Conservation (phyloP, 129 eudicot species). For the Helianthus annuus region DNA sequence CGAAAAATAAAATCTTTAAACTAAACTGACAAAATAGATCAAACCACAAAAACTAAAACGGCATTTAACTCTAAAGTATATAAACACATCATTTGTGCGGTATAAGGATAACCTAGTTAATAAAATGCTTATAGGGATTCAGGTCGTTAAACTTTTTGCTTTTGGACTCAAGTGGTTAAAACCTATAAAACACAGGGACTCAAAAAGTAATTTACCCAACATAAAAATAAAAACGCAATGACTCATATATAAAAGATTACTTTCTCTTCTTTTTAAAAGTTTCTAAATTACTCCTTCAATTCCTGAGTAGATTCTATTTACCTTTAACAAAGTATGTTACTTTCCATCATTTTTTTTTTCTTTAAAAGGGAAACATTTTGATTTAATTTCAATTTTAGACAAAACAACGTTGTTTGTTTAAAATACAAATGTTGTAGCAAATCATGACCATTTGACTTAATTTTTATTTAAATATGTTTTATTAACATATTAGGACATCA, state of each 20-base stretch:
- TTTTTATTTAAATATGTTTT: neutral
- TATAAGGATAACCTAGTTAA: too few species aligned
- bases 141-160: too few species aligned
- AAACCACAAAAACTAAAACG: too few species aligned
- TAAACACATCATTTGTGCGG: too few species aligned
- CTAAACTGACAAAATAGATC: too few species aligned
- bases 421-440: constrained; percentile 1
- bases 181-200: too few species aligned
- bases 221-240: neutral
- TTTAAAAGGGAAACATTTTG: neutral
- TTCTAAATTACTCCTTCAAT: neutral
- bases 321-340: constrained; percentile 8
- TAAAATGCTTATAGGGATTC: too few species aligned
- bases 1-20: too few species aligned
- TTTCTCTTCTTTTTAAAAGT: neutral
- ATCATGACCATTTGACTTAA: neutral
- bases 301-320: neutral
- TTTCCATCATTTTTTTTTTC: constrained; percentile 3
- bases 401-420: neutral
- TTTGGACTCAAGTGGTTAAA: too few species aligned
- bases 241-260: neutral
- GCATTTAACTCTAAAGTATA: too few species aligned
- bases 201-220: too few species aligned
- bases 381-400: neutral
- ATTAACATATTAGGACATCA: neutral